Base-by-base conservation (phyloP, 331 rosid species). In the Pyracantha coccinea region DNA sequence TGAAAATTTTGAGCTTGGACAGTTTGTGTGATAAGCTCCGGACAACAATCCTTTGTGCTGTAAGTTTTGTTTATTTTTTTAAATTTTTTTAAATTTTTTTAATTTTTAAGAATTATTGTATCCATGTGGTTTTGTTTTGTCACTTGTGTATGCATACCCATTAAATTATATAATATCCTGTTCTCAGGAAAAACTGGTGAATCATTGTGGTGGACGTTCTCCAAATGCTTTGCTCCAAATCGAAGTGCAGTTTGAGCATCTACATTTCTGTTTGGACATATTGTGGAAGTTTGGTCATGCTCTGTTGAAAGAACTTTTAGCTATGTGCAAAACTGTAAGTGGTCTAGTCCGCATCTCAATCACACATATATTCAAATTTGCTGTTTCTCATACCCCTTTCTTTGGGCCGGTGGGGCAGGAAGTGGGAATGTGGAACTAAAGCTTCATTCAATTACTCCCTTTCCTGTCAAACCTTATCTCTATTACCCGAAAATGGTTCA, bases 291-390 rank as follows among this genome's bases (percentile, higher is more conserved):
- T 94, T 61, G 81, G 90, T 53, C 82, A 87, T 62, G 84, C 72
- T 71, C 86, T 94, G 61, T 47, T 94, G 84, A 86, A 85, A 73
- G 92, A 88, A 77, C 83, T 88, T 75, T 75, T 94, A 31, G 90
- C 86, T 77, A 83, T 92, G 93, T 85, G 82, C 74, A 85, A 76
- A 82, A 85, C 89, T 58, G 97, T 94, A 87, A 83, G 95, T 75
- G 58, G 52, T 65, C 29, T 72, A 9, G 20, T 35, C 19, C 2
- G n/a, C 24, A 21, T 58, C 24, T 35, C 25, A 50, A 59, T 59
- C n/a, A 58, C 19, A 17, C n/a, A 3, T 57, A 33, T 23, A 72
- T 23, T 11, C 19, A n/a, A 19, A 7, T 61, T 27, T 16, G 24
- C 33, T 17, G 0, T 11, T 11, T 52, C 14, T 53, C 69, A 38